phyloP scores from a whole-genome alignment of 2,329 filamentous ascomycete species.

The Xylariomycetidae sp. region DNA sequence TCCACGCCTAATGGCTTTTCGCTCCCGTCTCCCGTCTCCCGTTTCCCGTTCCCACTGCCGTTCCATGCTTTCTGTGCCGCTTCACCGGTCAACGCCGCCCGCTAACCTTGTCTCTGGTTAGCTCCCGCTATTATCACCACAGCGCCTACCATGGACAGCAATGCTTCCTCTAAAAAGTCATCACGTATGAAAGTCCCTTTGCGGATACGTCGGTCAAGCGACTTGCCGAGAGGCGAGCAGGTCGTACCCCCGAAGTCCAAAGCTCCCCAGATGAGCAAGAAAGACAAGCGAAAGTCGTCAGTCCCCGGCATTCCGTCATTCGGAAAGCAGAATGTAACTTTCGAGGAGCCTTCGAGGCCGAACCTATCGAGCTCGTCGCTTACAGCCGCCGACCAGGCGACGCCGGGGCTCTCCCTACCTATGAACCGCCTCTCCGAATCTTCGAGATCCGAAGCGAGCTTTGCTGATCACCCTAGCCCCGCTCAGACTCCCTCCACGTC shows the following conservation, averaged over 20 bases:
- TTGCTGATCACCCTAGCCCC: slow-evolving; percentile 55
- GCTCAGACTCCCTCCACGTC: slow-evolving; percentile 53
- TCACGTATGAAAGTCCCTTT: slow-evolving; percentile 49
- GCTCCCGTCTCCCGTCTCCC: no score
- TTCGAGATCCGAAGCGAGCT: slow-evolving; percentile 82
- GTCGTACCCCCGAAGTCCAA: slow-evolving; percentile 16
- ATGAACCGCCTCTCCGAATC: slow-evolving; percentile 72
- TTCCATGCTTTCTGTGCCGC: not conserved
- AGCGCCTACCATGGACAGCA: slow-evolving; percentile 67
- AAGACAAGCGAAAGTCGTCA: slow-evolving; percentile 36
- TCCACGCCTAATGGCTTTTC: not conserved
- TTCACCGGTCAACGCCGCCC: not conserved
- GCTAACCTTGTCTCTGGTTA: slow-evolving; percentile 28
- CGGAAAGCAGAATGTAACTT: slow-evolving; percentile 43
- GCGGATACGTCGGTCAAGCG: slow-evolving; percentile 47
- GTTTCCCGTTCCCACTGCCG: no score
- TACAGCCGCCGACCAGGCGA: slow-evolving; percentile 56
- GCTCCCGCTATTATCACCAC: slow-evolving; percentile 82
- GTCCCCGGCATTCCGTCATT: slow-evolving; percentile 28
- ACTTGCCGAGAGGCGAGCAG: slow-evolving; percentile 34
- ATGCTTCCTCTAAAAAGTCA: slow-evolving; percentile 44
- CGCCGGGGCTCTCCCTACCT: slow-evolving; percentile 57
- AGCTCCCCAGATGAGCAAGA: slow-evolving; percentile 22
- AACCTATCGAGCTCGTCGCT: slow-evolving; percentile 35
- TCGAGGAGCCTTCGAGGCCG: slow-evolving; percentile 49